Base-by-base conservation (phyloP, 768 basidiomycete species). In the Termitomyces sp. region DNA sequence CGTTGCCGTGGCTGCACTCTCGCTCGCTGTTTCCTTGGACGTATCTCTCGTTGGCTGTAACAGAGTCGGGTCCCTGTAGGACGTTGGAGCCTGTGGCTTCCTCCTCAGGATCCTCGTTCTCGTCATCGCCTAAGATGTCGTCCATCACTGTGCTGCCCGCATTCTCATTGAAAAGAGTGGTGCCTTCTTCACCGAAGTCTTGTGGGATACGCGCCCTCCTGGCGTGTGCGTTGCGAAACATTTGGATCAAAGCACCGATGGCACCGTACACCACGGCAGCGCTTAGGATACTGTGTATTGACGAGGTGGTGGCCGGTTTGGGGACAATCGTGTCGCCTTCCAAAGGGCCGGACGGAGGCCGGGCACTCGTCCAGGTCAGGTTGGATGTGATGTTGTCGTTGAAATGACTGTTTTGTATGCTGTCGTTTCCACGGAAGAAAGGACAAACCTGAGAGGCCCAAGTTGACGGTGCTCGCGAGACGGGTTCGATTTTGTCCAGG, bases 1-100 rank as follows among this genome's bases (percentile, higher is more conserved):
- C 35, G 12, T 15, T 52, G 20, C 20, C 11, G 13, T 52, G 7
- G 20, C 12, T 20, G 13, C n/a, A n/a, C 35, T 52, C 50, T 52
- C 32, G 33, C 7, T 32, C 48, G n/a, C 28, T 49, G 24, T 16
- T 48, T 48, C 9, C 11, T 4, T 24, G 13, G 4, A 15, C 8
- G 48, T 18, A 16, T 2, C 28, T 49, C n/a, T 52, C 50, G 11
- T n/a, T n/a, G 33, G 32, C 32, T 20, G 33, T 13, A n/a, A 36
- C 32, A 52, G 51, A 52, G 51, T 52, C 51, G 51, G 51, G 51
- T 36, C 35, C 51, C 51, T 38, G 51, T 36, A 52, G 51, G 51
- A n/a, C n/a, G n/a, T 22, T 22, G 35, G 6, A 20, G 12, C 20
- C 4, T 12, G 11, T 13, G 32, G 18, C 51, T 52, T 36, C 51